A percentile compares a stretch with the other conserved stretches of the same genome.
These are phyloP conservation scores for Cutaneotrichosporon mucoides DNA, from an alignment of 1,284 basidiomycete genomes.

Conservation along the genomic window DNA sequence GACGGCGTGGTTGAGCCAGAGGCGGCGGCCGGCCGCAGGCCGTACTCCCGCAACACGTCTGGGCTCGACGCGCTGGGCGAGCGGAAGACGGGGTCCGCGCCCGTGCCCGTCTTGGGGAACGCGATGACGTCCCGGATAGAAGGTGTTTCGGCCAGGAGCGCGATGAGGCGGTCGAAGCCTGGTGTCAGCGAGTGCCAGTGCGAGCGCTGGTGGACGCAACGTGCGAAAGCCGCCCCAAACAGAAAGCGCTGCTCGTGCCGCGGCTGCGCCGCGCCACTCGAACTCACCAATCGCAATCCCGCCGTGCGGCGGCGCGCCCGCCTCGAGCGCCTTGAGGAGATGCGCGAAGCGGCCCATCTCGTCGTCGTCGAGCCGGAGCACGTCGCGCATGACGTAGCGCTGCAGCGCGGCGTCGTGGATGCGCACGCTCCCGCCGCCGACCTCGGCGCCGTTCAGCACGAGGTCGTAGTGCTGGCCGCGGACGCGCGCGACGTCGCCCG, in stretches of 20 bases:
- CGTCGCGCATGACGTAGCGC: conserved; percentile 69
- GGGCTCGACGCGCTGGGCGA: conserved; percentile 65
- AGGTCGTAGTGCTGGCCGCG: conserved; percentile 96
- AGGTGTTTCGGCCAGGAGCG: conserved; percentile 68
- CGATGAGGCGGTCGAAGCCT: background rate
- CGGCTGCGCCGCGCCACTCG: too few species aligned
- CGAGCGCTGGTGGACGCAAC: too few species aligned
- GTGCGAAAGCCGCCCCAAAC: too few species aligned
- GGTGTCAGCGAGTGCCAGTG: background rate
- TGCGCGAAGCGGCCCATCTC: conserved; percentile 77
- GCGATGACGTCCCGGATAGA: conserved; percentile 94
- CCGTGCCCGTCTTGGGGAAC: conserved; percentile 83
- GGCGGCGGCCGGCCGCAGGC: conserved; percentile 7
- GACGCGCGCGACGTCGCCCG: conserved; percentile 63
- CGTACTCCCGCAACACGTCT: conserved; percentile 55
- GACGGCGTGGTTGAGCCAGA: background rate
- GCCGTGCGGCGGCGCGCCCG: conserved; percentile 90
- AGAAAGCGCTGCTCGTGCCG: too few species aligned
- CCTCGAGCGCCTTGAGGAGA: conserved; percentile 75
- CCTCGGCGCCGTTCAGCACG: conserved; percentile 89
- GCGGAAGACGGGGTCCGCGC: conserved; percentile 83
- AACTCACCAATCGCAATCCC: conserved; percentile 79
- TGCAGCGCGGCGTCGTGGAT: conserved; percentile 85
- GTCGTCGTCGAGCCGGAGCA: conserved; percentile 69
- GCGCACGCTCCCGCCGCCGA: conserved; percentile 89